These are phyloP conservation scores for Euryodendron excelsum DNA, from an alignment of 148 eudicot species.

Conservation along the genomic window DNA sequence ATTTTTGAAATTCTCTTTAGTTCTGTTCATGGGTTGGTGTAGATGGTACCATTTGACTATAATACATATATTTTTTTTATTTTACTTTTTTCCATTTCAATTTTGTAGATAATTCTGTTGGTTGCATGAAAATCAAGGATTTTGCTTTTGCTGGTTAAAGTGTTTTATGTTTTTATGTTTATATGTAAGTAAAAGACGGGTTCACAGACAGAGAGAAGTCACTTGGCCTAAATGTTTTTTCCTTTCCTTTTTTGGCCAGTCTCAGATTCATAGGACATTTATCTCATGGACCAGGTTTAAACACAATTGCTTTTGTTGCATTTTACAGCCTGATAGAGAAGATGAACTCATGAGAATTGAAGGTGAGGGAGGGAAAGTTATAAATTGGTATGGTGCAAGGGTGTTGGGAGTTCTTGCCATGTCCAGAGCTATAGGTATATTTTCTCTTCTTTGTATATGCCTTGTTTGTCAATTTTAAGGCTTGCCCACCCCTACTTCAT, in stretches of 20 bases:
- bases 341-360: slow-evolving; percentile 75
- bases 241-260: no score
- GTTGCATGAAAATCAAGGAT: no score
- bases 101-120: no score
- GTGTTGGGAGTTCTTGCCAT: slow-evolving; percentile 82
- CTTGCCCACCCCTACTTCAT: background rate
- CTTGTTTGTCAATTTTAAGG: background rate
- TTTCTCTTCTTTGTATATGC: background rate
- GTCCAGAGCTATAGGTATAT: slow-evolving; percentile 76
- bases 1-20: slow-evolving; percentile 1
- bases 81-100: no score
- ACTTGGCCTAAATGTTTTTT: no score
- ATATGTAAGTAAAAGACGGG: background rate
- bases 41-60: background rate
- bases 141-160: background rate
- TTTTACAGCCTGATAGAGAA: slow-evolving; percentile 70
- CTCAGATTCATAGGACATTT: background rate
- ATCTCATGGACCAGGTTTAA: slow-evolving; percentile 2
- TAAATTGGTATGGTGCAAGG: slow-evolving; percentile 79
- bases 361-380: slow-evolving; percentile 61
- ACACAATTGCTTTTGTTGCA: slow-evolving; percentile 10
- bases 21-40: background rate
- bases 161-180: background rate
- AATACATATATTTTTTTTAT: background rate
- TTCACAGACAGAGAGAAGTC: background rate